Evolutionary conservation across 2,329 filamentous ascomycete genomes (phyloP).

Genomic region (Monosporascus cannonballus): DNA sequence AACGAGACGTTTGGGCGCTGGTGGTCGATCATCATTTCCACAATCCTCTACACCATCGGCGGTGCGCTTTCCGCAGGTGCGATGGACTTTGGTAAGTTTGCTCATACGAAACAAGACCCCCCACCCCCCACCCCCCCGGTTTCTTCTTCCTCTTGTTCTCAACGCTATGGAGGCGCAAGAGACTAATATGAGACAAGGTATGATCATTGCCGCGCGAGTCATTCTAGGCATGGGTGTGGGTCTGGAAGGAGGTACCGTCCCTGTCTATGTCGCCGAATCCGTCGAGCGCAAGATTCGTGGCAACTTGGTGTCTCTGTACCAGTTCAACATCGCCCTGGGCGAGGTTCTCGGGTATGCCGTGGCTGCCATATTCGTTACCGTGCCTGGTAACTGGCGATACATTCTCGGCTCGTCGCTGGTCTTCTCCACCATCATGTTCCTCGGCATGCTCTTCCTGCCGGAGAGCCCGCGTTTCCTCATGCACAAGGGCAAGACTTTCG

Average conservation of each 20-base stretch:
- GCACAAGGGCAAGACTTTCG: conserved; percentile 56
- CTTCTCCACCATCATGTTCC: conserved; percentile 58
- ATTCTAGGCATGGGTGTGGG: conserved; percentile 67
- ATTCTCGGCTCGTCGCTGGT: conserved; percentile 67
- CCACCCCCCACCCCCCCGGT: no score
- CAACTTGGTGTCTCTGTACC: conserved; percentile 68
- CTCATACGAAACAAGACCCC: no score
- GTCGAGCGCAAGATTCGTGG: conserved; percentile 62
- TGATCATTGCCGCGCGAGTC: conserved; percentile 64
- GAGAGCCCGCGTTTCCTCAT: conserved; percentile 64
- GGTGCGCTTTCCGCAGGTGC: conserved; percentile 62
- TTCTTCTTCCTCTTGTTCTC: no score
- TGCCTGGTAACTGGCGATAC: conserved; percentile 65
- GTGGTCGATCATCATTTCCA: conserved; percentile 63
- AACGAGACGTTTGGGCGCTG: conserved; percentile 64
- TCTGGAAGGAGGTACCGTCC: conserved; percentile 68
- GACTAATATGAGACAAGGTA: conserved; percentile 29
- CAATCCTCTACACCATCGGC: conserved; percentile 64
- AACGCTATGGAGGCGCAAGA: no score
- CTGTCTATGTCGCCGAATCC: conserved; percentile 68
- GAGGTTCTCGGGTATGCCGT: conserved; percentile 70
- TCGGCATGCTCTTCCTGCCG: conserved; percentile 66
- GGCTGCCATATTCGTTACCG: conserved; percentile 65
- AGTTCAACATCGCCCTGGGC: conserved; percentile 70
- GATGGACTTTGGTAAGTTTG: conserved; percentile 51